Conservation (phyloP, 1,284 basidiomycete species). For the Kwoniella shivajii region DNA sequence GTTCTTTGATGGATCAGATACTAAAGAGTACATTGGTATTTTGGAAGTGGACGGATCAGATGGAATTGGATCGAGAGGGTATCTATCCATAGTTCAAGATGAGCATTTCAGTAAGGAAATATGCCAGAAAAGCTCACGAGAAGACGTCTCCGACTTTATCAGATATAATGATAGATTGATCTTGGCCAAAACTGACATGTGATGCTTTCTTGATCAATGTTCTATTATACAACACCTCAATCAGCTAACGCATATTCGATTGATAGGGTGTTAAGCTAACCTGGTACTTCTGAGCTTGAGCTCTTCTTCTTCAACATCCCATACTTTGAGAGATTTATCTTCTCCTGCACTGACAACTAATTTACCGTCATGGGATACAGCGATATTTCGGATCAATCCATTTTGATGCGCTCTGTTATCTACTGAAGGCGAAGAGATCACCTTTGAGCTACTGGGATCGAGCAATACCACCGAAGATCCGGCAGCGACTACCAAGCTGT, state of each 20-base stretch:
- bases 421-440: constrained; percentile 8
- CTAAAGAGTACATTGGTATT: constrained; percentile 58
- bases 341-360: constrained; percentile 70
- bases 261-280: constrained; percentile 53
- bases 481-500: constrained; percentile 61
- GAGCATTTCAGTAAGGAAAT: background rate
- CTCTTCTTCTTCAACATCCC: constrained; percentile 61
- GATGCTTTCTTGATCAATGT: constrained; percentile 29
- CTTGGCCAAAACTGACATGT: constrained; percentile 26
- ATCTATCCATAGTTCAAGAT: constrained; percentile 19
- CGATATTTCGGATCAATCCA: constrained; percentile 63
- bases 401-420: constrained; percentile 5
- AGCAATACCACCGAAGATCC: constrained; percentile 67
- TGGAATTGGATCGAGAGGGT: constrained; percentile 63
- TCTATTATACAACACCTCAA: background rate
- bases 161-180: constrained; percentile 35
- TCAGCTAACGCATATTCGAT: background rate
- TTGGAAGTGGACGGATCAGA: constrained; percentile 35
- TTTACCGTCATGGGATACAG: constrained; percentile 58
- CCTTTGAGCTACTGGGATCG: constrained; percentile 57
- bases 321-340: constrained; percentile 77
- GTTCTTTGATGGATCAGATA: constrained; percentile 67
- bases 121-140: constrained; percentile 23
- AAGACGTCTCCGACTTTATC: constrained; percentile 53
- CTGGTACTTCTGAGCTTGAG: constrained; percentile 64